Evolutionary conservation across 2,329 filamentous ascomycete genomes (phyloP).

Genomic region (Thelonectria blattea): DNA sequence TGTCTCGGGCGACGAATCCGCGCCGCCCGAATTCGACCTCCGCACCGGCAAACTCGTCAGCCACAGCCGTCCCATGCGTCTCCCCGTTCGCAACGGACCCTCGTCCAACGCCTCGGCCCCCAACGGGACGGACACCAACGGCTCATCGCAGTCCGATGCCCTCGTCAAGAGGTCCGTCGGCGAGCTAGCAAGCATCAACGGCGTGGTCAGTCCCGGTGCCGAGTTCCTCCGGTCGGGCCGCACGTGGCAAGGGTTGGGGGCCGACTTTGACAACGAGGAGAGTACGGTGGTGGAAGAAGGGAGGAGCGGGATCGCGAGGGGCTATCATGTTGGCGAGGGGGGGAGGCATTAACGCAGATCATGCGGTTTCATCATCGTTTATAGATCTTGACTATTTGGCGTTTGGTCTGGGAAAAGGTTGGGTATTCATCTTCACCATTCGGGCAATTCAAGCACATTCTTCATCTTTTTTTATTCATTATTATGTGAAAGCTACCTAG

Average conservation of each 20-base stretch:
- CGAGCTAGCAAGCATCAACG: slow-evolving; percentile 81
- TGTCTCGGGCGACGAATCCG: slow-evolving; percentile 71
- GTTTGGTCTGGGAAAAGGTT: background rate
- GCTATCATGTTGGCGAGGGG: slow-evolving; percentile 76
- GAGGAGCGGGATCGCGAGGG: slow-evolving; percentile 83
- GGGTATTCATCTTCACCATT: background rate
- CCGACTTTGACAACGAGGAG: slow-evolving; percentile 72
- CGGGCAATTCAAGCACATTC: background rate
- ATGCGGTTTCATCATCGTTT: background rate
- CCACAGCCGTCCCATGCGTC: slow-evolving; percentile 75
- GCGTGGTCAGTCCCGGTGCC: slow-evolving; percentile 87
- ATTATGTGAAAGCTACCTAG: background rate
- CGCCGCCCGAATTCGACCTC: slow-evolving; percentile 90
- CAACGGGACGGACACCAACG: slow-evolving; percentile 19
- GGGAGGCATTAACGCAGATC: slow-evolving; percentile 37
- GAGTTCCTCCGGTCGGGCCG: slow-evolving; percentile 82
- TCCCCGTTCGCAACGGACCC: slow-evolving; percentile 42
- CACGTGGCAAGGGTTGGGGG: slow-evolving; percentile 92
- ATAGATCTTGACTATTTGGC: background rate
- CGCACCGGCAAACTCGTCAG: slow-evolving; percentile 84
- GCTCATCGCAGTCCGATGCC: slow-evolving; percentile 25
- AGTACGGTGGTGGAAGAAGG: slow-evolving; percentile 82
- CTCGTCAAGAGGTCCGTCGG: slow-evolving; percentile 67
- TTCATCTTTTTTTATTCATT: background rate
- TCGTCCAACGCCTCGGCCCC: slow-evolving; percentile 6